phyloP scores from a whole-genome alignment of 495 filamentous ascomycete genomes.

The Talaromyces proteolyticus region DNA sequence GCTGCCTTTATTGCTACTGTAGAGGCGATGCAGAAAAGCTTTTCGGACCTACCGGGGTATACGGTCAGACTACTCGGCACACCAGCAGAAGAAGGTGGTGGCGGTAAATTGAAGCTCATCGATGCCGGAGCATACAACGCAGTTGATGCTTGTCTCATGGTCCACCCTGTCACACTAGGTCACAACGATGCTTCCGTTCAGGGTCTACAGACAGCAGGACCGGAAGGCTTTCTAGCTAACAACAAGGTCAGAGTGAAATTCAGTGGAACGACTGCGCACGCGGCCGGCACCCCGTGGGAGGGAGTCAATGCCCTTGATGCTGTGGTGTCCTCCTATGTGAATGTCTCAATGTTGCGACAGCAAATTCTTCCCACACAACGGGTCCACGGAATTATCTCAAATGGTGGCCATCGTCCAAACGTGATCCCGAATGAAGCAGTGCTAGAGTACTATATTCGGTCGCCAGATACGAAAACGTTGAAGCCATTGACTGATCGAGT shows the following conservation, averaged over 20 bases:
- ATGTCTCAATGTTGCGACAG: constrained; percentile 53
- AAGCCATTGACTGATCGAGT: constrained; percentile 43
- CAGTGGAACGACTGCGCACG: constrained; percentile 45
- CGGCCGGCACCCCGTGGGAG: constrained; percentile 55
- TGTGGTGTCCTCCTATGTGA: constrained; percentile 54
- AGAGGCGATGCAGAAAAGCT: constrained; percentile 17
- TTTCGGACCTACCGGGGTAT: constrained; percentile 9
- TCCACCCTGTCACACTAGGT: constrained; percentile 40
- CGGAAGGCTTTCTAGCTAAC: constrained; percentile 46
- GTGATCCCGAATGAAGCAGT: constrained; percentile 49
- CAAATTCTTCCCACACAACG: constrained; percentile 44
- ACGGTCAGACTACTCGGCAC: constrained; percentile 35
- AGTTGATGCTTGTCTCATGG: constrained; percentile 46
- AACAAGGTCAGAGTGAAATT: constrained; percentile 40
- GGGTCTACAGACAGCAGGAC: constrained; percentile 22
- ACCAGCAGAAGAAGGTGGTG: constrained; percentile 34
- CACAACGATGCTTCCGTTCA: constrained; percentile 14
- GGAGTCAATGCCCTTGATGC: constrained; percentile 63
- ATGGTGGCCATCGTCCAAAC: constrained; percentile 42
- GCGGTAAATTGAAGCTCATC: constrained; percentile 44
- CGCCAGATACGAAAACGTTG: constrained; percentile 32
- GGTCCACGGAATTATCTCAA: constrained; percentile 37
- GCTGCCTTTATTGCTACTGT: constrained; percentile 32
- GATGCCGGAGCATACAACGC: constrained; percentile 41
- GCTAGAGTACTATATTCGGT: constrained; percentile 52